phyloP scores from a whole-genome alignment of 2,329 filamentous ascomycete species.

The Sclerotiophoma versabilis region DNA sequence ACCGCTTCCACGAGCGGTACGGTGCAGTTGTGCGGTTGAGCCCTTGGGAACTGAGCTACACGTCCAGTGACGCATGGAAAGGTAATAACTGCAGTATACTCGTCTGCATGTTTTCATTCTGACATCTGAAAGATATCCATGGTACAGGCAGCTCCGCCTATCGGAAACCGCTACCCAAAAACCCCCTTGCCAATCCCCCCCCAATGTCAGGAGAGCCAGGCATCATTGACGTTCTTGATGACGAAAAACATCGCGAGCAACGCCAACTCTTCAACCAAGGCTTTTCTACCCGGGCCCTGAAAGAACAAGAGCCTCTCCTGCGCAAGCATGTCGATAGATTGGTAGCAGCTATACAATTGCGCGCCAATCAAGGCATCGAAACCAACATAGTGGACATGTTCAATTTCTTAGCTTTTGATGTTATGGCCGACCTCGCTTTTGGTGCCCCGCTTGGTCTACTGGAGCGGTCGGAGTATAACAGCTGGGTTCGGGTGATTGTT shows the following conservation, averaged over 20 bases:
- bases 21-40: conserved; percentile 18
- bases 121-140: conserved; percentile 2
- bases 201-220: too few species aligned
- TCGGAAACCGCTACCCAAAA: not conserved
- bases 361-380: not conserved
- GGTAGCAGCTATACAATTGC: not conserved
- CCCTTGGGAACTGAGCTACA: conserved; percentile 16
- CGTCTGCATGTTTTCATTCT: too few species aligned
- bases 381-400: conserved; percentile 43
- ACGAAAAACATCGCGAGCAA: too few species aligned
- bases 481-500: conserved; percentile 42
- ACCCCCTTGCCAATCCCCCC: not conserved
- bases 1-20: conserved; percentile 16
- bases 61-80: conserved; percentile 14
- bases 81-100: too few species aligned
- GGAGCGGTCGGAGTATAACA: conserved; percentile 33
- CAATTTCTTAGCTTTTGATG: conserved; percentile 27
- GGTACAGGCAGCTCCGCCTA: too few species aligned
- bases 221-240: too few species aligned
- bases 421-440: conserved; percentile 47
- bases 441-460: conserved; percentile 43
- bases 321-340: not conserved
- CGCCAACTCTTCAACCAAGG: too few species aligned
- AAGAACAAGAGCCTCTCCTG: not conserved
- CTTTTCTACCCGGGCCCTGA: not conserved